Conservation (phyloP, 805 yeast genomes). For the Wickerhamomyces rabaulensis region DNA sequence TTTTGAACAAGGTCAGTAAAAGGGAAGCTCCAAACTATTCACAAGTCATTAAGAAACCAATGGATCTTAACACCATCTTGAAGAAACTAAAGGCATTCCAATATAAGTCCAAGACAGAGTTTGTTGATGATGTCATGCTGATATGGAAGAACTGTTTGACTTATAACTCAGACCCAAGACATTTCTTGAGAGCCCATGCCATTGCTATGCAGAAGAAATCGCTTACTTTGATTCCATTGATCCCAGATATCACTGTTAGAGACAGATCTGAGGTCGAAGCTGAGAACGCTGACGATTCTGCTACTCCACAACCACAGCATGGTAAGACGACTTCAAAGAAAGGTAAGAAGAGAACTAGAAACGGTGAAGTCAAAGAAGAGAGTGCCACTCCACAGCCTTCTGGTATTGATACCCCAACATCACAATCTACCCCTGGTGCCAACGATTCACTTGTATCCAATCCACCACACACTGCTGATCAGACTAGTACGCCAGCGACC, state of each 20-base stretch:
- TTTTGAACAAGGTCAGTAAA: slow-evolving; percentile 91
- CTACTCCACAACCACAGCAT: slow-evolving; percentile 19
- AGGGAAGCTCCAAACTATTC: slow-evolving; percentile 98
- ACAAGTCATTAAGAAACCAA: slow-evolving; percentile 83
- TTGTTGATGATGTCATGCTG: slow-evolving; percentile 91
- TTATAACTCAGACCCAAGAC: slow-evolving; percentile 92
- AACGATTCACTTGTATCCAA: background rate
- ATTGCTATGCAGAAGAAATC: slow-evolving; percentile 94
- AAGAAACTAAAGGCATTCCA: slow-evolving; percentile 80
- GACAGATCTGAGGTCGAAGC: slow-evolving; percentile 67
- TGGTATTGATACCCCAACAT: slow-evolving; percentile 2
- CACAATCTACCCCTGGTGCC: background rate
- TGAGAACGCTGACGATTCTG: slow-evolving; percentile 23
- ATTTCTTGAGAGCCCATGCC: slow-evolving; percentile 87
- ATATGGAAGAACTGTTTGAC: slow-evolving; percentile 94
- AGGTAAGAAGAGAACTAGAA: slow-evolving; percentile 34
- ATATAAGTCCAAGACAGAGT: slow-evolving; percentile 78
- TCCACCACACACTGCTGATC: background rate
- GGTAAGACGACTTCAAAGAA: slow-evolving; percentile 32
- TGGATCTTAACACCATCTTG: slow-evolving; percentile 94
- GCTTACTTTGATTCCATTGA: slow-evolving; percentile 64
- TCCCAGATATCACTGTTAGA: slow-evolving; percentile 82
- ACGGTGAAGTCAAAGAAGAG: slow-evolving; percentile 30
- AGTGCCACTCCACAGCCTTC: slow-evolving; percentile 2
- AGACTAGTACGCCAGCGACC: background rate